Base-by-base conservation (phyloP, 2,329 filamentous ascomycete species). In the Penicillium sp. region DNA sequence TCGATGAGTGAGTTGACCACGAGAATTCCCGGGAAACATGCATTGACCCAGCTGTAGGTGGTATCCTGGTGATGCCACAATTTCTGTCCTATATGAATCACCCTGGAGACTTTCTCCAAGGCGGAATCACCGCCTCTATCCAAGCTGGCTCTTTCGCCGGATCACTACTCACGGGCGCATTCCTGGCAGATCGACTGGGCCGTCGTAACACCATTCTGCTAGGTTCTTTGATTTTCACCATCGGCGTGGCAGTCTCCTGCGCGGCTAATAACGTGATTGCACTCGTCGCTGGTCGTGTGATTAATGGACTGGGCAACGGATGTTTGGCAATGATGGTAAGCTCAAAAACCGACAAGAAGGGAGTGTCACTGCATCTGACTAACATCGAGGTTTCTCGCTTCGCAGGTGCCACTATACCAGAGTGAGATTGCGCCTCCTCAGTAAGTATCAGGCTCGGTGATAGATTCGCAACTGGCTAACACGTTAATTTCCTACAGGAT, bases 131-230 rank as follows among this genome's bases (percentile, higher is more conserved):
- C 7, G 70, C 70, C 5, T 71, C 72, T n/a, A 77, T 78, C 66
- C 73, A 74, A 24, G 75, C 71, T n/a, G 75, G 75, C n/a, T 75
- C 73, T 4, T 73, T 78, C 47, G 51, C 75, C 8, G 75, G 75
- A 8, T 72, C 75, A 18, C 66, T 78, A 2, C 55, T 61, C 3
- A 75, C 74, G 2, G 73, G 73, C 1, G 50, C 53, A 4, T 74
- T 75, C 59, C 63, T 78, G 10, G 74, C 75, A 10, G 74, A 78
- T 57, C 62, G 56, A 12, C 60, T 77, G 15, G 76, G 74, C 12
- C 72, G 75, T 47, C 66, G 66, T 32, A 68, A 62, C 31, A 71
- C 75, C 10, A 71, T 78, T 18, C 66, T 75, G 46, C 60, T 76
- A 15, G 72, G 69, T 2, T 72, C 70, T 28, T 49, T 72, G 10